Evolutionary conservation across 202 grass and related monocot genomes (phyloP).

Genomic region (Panicum virgatum): DNA sequence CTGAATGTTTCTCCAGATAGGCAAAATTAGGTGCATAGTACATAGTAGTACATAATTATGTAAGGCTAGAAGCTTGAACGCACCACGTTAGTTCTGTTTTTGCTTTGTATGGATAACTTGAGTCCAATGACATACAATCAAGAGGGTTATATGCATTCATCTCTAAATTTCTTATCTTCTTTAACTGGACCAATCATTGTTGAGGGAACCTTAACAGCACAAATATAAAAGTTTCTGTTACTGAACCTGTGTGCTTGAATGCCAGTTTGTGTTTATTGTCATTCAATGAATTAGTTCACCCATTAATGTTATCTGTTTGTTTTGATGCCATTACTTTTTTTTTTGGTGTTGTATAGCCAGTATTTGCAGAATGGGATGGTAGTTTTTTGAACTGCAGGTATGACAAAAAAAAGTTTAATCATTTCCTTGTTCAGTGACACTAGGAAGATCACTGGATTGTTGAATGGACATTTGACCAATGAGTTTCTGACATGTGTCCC

Average conservation of each 20-base stretch:
- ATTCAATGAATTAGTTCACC: neutral
- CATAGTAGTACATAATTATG: neutral
- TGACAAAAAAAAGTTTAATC: neutral
- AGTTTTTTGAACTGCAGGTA: neutral
- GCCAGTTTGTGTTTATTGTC: neutral
- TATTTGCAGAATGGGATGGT: neutral
- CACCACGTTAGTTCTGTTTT: neutral
- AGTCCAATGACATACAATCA: neutral
- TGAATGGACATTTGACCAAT: neutral
- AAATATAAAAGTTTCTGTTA: neutral
- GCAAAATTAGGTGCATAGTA: neutral
- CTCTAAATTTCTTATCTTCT: neutral
- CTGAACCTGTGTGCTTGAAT: neutral
- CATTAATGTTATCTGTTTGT: neutral
- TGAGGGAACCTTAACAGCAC: neutral
- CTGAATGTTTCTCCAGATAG: neutral
- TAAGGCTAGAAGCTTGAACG: neutral
- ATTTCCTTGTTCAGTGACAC: neutral
- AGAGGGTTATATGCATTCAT: conserved; percentile 12
- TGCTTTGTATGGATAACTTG: neutral
- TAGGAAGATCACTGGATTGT: neutral
- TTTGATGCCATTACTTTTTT: neutral
- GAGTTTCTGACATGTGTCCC: neutral
- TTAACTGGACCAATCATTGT: conserved; percentile 23
- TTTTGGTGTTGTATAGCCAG: neutral